phyloP scores from a whole-genome alignment of 306 rosid genomes.

The Cucurbita pepo region DNA sequence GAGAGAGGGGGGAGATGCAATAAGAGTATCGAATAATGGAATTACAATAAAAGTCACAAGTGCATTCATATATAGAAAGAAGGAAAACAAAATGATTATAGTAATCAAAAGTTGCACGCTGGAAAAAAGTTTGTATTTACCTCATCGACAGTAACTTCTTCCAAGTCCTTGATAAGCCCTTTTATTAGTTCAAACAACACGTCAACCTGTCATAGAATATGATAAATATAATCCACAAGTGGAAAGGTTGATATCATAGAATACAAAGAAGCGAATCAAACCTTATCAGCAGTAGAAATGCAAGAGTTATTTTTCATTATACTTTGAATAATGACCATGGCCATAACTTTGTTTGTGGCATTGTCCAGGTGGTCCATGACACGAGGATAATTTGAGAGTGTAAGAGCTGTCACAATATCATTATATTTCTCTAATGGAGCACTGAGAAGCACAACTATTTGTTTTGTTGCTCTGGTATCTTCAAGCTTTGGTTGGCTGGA shows the following conservation, averaged over 20 bases:
- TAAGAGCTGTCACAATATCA: constrained; percentile 35
- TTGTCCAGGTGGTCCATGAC: constrained; percentile 35
- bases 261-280: constrained; percentile 6
- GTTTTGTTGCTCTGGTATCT: constrained; percentile 28
- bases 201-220: constrained; percentile 26
- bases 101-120: neutral
- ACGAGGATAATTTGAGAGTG: constrained; percentile 37
- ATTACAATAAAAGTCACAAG: neutral
- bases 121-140: constrained; percentile 6
- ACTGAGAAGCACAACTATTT: constrained; percentile 30
- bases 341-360: constrained; percentile 40
- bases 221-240: neutral
- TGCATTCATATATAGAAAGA: neutral
- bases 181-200: constrained; percentile 33
- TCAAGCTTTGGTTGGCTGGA: constrained; percentile 19
- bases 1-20: neutral
- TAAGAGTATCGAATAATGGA: neutral
- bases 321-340: constrained; percentile 34
- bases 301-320: constrained; percentile 30
- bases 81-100: neutral
- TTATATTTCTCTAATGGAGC: constrained; percentile 34
- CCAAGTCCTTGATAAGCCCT: constrained; percentile 35
- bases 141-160: constrained; percentile 20
- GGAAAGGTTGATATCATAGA: neutral
- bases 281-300: constrained; percentile 40